Evolutionary conservation across 768 basidiomycete genomes (phyloP).

Genomic region (Termitomyces titanicus): DNA sequence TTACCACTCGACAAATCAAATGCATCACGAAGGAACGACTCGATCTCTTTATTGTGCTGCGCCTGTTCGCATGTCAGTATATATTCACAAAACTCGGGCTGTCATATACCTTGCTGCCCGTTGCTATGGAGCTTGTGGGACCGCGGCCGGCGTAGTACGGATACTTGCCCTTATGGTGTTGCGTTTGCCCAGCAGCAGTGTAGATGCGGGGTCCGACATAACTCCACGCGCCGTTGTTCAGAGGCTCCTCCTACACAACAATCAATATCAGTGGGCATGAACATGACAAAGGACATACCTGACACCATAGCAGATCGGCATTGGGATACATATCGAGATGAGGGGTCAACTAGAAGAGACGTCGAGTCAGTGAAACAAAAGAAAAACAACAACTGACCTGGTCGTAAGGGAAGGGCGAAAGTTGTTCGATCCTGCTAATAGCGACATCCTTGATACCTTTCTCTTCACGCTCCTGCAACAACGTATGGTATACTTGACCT

Average conservation of each 20-base stretch:
- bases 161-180: slow-evolving; percentile 89
- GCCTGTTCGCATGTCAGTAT: slow-evolving; percentile 31
- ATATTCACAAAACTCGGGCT: slow-evolving; percentile 8
- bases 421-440: slow-evolving; percentile 91
- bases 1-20: slow-evolving; percentile 35
- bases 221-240: slow-evolving; percentile 98
- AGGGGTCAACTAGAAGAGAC: slow-evolving; percentile 63
- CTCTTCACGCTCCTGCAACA: slow-evolving; percentile 87
- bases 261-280: slow-evolving; percentile 1
- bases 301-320: slow-evolving; percentile 90
- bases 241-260: slow-evolving; percentile 71
- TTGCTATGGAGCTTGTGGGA: slow-evolving; percentile 89
- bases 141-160: slow-evolving; percentile 90
- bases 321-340: slow-evolving; percentile 97
- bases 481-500: slow-evolving; percentile 93
- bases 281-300: slow-evolving; percentile 39
- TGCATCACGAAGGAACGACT: slow-evolving; percentile 62
- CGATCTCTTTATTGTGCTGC: slow-evolving; percentile 91
- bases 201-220: slow-evolving; percentile 92
- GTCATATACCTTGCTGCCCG: slow-evolving; percentile 73
- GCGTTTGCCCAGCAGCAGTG: slow-evolving; percentile 88
- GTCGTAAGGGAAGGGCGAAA: slow-evolving; percentile 98
- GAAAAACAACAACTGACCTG: slow-evolving; percentile 46
- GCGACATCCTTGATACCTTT: slow-evolving; percentile 90
- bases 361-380: neutral